phyloP scores from a whole-genome alignment of 352 stramenopile genomes.

The Phytophthora pseudosyringae region DNA sequence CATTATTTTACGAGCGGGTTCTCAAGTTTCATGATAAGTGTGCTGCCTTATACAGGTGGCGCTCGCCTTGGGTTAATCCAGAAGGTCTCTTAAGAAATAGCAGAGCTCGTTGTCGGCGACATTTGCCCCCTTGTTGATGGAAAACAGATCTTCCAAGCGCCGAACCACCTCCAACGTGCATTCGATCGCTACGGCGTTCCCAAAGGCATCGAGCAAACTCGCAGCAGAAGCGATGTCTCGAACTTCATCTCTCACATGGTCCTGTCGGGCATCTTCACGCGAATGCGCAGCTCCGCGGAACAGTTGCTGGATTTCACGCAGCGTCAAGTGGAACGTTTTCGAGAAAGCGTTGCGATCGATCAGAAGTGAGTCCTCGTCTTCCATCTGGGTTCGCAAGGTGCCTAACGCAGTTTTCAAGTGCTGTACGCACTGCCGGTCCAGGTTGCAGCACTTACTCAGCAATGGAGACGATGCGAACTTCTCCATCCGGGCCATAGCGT shows the following conservation, averaged over 20 bases:
- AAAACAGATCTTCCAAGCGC: conserved; percentile 60
- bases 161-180: conserved; percentile 58
- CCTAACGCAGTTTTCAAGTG: conserved; percentile 46
- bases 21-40: conserved; percentile 3
- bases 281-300: conserved; percentile 27
- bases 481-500: conserved; percentile 44
- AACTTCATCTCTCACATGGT: not conserved
- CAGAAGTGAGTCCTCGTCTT: conserved; percentile 69
- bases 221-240: not conserved
- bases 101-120: conserved; percentile 64
- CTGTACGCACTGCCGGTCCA: conserved; percentile 39
- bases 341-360: conserved; percentile 48
- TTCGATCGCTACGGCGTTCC: conserved; percentile 46
- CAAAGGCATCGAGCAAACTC: conserved; percentile 50
- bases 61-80: conserved; percentile 40
- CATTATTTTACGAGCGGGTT: not conserved
- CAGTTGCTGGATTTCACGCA: conserved; percentile 48
- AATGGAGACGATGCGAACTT: conserved; percentile 55
- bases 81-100: conserved; percentile 75
- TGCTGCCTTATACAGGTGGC: conserved; percentile 3
- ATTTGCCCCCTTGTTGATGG: conserved; percentile 44
- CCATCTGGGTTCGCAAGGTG: conserved; percentile 59
- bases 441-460: conserved; percentile 52
- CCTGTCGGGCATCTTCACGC: not conserved
- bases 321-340: conserved; percentile 30